phyloP scores from a whole-genome alignment of 2,329 filamentous ascomycete species.

The Colletotrichum theobromicola region DNA sequence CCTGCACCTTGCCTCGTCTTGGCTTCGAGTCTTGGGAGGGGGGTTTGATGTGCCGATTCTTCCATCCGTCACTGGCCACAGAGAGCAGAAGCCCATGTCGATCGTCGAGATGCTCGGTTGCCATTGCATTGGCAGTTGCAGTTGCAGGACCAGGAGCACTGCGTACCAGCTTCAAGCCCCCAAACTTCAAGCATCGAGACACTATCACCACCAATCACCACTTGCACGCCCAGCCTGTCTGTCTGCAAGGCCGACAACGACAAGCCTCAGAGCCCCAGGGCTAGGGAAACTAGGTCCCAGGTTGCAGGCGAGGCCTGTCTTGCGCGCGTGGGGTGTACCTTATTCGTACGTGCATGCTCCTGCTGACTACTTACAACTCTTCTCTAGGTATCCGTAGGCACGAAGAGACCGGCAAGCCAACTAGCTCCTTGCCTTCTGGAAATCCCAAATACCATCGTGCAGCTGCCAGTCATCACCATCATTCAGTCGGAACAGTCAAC shows the following conservation, averaged over 20 bases:
- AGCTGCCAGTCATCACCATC: not conserved
- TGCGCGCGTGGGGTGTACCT: not conserved
- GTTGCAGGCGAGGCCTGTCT: not conserved
- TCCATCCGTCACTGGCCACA: conserved; percentile 11
- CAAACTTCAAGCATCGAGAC: not conserved
- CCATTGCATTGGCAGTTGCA: conserved; percentile 17
- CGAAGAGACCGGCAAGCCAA: not conserved
- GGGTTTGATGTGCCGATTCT: conserved; percentile 21
- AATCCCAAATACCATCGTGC: not conserved
- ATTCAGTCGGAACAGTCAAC: not conserved
- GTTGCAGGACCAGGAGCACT: conserved; percentile 10
- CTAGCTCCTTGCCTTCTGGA: not conserved
- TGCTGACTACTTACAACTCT: not conserved
- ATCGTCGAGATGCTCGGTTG: conserved; percentile 15
- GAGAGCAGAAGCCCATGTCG: conserved; percentile 1
- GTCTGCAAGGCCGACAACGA: not conserved
- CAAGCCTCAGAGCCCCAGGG: not conserved
- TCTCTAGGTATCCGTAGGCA: not conserved
- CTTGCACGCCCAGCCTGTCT: not conserved
- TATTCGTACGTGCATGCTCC: not conserved
- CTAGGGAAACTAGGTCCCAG: not conserved
- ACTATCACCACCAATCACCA: not conserved
- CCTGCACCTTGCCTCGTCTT: conserved; percentile 17
- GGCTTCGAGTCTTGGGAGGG: conserved; percentile 12
- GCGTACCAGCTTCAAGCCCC: not conserved